Evolutionary conservation across 495 filamentous ascomycete genomes (phyloP).

Genomic region (Neurospora intermedia): DNA sequence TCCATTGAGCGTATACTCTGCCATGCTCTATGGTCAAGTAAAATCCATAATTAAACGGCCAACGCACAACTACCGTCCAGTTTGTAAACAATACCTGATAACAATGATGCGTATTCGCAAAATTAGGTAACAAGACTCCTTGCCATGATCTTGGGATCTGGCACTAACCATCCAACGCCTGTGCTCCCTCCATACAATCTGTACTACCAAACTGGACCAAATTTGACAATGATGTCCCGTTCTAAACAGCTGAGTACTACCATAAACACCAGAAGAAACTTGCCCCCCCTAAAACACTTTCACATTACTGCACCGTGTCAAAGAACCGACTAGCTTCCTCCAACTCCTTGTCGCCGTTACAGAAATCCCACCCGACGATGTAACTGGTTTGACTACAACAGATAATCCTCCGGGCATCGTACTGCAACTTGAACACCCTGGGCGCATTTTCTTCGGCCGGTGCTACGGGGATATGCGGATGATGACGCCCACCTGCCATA

Average conservation of each 20-base stretch:
- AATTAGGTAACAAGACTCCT: background rate
- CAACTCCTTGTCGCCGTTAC: slow-evolving; percentile 74
- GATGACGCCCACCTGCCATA: slow-evolving; percentile 5
- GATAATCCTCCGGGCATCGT: slow-evolving; percentile 86
- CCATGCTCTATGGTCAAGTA: background rate
- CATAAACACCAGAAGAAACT: background rate
- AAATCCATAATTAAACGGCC: background rate
- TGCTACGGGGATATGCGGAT: slow-evolving; percentile 8
- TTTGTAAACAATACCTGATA: background rate
- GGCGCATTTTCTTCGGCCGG: slow-evolving; percentile 36
- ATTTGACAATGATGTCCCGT: background rate
- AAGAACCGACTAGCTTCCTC: slow-evolving; percentile 77
- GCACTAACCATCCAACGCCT: background rate
- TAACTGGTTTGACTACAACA: slow-evolving; percentile 83
- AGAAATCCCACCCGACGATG: slow-evolving; percentile 98
- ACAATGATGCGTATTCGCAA: background rate
- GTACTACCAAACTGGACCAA: background rate
- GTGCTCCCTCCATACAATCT: background rate
- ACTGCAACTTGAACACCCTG: slow-evolving; percentile 95
- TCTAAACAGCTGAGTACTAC: background rate
- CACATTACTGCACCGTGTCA: slow-evolving; percentile 33
- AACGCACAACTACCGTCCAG: background rate
- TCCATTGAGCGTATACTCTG: background rate
- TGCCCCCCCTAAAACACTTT: background rate
- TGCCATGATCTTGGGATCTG: background rate